These are phyloP conservation scores for Coemansia sp. DNA, from an alignment of 192 early-diverging fungal genomes.

Conservation along the genomic window DNA sequence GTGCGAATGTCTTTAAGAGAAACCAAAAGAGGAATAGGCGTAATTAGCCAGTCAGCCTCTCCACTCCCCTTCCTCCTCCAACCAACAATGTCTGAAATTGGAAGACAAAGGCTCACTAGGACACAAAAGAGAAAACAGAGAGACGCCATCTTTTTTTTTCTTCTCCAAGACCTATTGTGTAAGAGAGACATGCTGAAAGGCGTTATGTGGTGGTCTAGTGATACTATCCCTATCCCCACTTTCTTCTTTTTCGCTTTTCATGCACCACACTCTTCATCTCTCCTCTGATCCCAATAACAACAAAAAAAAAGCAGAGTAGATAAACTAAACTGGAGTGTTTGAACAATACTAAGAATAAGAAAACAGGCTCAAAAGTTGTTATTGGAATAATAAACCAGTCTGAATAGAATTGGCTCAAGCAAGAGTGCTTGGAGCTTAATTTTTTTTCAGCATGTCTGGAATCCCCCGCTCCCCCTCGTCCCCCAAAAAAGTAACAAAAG, in stretches of 20 bases:
- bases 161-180: neutral
- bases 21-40: neutral
- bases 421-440: neutral
- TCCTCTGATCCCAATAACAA: neutral
- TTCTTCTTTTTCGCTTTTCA: neutral
- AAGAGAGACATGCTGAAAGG: neutral
- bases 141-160: conserved; percentile 4
- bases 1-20: neutral
- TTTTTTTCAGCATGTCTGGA: neutral
- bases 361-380: neutral
- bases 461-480: neutral
- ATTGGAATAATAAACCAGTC: neutral
- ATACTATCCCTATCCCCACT: conserved; percentile 1
- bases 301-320: neutral
- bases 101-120: neutral
- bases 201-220: neutral
- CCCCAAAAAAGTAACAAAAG: conserved; percentile 6
- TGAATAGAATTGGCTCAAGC: neutral
- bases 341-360: neutral
- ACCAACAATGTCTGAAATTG: neutral
- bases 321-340: neutral
- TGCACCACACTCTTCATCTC: neutral
- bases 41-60: conserved; percentile 2
- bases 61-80: neutral
- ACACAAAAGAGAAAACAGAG: neutral